Base-by-base conservation (phyloP, 371 early-diverging fungal species). In the Mortierella polycephala region DNA sequence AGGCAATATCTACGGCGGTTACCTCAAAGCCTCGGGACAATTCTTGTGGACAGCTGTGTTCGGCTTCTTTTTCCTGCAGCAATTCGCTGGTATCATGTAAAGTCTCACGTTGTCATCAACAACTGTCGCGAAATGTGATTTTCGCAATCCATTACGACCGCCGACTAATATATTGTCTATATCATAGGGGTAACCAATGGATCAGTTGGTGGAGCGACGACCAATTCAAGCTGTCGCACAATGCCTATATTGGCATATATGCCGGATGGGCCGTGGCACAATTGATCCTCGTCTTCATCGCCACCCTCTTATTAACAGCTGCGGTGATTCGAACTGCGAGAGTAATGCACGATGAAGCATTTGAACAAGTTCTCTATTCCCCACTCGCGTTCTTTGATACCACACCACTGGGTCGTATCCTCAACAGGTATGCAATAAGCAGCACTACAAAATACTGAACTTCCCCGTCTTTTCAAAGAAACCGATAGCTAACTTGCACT, bases 361-460 rank as follows among this genome's bases (percentile, higher is more conserved):
- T 82, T 83, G 74, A 72, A 62, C 69, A 57, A 41, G 74, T 94
- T 7, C 66, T 95, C 30, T 82, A 86, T 23, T 90, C 96, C 5
- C 94, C 93, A 12, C 85, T 95, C 58, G 81, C 90, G 1, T 96
- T 96, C 75, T 96, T 94, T 75, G 95, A 97, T 52, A 87, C 84
- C 40, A 97, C 96, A 1, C 94, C 97, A 4, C 64, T 93, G 20
- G 96, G 95, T 30, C 91, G 96, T 10, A 94, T 98, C 57, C 81
- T 97, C 81, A 94, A 92, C 77, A 85, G 97, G 52, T 96, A 64
- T 52, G 18, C 4, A 6, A 30, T 40, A 14, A 5, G 14, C 9
- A 49, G 5, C n/a, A 39, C 11, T 10, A 20, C 46, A 37, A 23
- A 7, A 37, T 4, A 11, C 7, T 46, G 3, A 12, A 14, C 18